phyloP scores from a whole-genome alignment of 2,329 filamentous ascomycete species.

The Simplicillium sp. region DNA sequence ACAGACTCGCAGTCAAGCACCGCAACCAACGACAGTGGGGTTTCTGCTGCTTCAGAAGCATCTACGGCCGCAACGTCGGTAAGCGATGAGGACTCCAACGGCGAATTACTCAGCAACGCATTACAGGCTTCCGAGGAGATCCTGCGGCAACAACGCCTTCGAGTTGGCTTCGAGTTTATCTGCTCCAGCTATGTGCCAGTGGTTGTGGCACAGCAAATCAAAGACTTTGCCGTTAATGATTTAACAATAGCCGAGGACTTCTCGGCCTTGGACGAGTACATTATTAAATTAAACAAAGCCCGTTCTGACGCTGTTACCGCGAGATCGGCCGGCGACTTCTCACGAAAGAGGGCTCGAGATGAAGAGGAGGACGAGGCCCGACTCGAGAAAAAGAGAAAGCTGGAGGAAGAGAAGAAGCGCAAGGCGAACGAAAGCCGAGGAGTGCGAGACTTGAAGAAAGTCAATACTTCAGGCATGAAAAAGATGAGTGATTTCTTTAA shows the following conservation, averaged over 20 bases:
- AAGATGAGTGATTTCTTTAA: constrained; percentile 94
- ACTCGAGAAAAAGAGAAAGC: constrained; percentile 73
- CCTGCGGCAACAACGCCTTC: constrained; percentile 51
- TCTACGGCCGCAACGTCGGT: constrained; percentile 38
- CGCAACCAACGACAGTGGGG: constrained; percentile 23
- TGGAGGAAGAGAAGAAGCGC: constrained; percentile 82
- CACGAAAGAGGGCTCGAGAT: constrained; percentile 56
- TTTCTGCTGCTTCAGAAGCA: constrained; percentile 25
- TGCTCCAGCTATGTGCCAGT: constrained; percentile 49
- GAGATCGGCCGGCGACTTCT: constrained; percentile 59
- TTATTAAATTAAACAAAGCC: constrained; percentile 55
- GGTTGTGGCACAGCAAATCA: constrained; percentile 30
- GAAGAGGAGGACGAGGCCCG: constrained; percentile 57
- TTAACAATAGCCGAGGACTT: constrained; percentile 47
- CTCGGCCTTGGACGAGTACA: constrained; percentile 58
- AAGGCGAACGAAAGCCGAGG: constrained; percentile 67
- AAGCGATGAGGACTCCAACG: constrained; percentile 18
- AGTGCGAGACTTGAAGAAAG: constrained; percentile 77
- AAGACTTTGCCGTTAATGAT: constrained; percentile 26
- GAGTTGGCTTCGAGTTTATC: constrained; percentile 56
- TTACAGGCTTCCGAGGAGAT: constrained; percentile 40
- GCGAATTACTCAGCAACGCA: constrained; percentile 26
- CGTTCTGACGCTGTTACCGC: constrained; percentile 63
- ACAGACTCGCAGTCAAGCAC: constrained; percentile 32
- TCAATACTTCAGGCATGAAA: constrained; percentile 87